Evolutionary conservation across 2,329 filamentous ascomycete species (phyloP), one percentile per base, ranked within the genome.

Genomic region (Colletotrichum kahawae): DNA sequence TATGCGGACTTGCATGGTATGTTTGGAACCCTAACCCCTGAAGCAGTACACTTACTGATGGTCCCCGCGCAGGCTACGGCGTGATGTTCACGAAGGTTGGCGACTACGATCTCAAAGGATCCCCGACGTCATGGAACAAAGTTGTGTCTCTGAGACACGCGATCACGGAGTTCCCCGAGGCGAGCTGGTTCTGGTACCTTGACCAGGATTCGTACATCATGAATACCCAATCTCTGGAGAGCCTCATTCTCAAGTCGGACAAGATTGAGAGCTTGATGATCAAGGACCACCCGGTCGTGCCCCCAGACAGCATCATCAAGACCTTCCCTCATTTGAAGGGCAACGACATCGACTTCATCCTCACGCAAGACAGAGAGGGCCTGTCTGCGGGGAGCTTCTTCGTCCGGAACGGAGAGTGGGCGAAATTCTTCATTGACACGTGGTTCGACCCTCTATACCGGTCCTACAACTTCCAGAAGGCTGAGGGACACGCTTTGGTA

Each of bases 381-480:
- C 82, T 99, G 68, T 92, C 92, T 31, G 90, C 92, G 18, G 92
- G 92, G 13, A 98, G 95, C 84, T 93, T 98, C 77, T 87, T 98
- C 16, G 82, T 99, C 14, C 90, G 92, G 77, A 95, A 94, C 76
- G 95, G 96, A 27, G 95, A 97, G 70, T 99, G 96, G 95, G 94
- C 95, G 59, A 94, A 94, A 81, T 99, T 94, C 87, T 95, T 99
- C 81, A 85, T 98, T 21, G 97, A 99, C 82, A 94, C 95, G 1
- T 99, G 97, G 97, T 98, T 97, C 81, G 95, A 98, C 82, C 97
- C 97, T 63, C 87, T 98, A 57, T 99, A 98, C 85, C 90, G 96
- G 77, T 94, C 90, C 78, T 99, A 99, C 86, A 98, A 98, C 82
- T 99, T 99, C 81, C 95, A 97, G 81, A 98, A 97, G 83, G 96